These are phyloP conservation scores for Calonectria pauciramosa DNA, from an alignment of 2,329 filamentous ascomycete species.

Conservation along the genomic window DNA sequence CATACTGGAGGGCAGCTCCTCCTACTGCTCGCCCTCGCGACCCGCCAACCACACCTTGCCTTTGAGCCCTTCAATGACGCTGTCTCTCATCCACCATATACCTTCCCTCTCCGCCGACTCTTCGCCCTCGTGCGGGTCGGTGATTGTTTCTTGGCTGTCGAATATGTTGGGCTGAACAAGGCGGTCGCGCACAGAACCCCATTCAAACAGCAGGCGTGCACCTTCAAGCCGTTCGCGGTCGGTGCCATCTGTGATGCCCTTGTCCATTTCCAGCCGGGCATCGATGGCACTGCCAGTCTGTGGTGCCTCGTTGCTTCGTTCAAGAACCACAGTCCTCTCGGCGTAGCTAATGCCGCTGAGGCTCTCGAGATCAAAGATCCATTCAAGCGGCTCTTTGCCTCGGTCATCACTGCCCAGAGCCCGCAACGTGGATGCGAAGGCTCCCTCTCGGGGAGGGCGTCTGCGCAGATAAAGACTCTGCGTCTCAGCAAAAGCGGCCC, in stretches of 20 bases:
- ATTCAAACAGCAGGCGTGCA: constrained; percentile 68
- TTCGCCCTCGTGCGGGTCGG: constrained; percentile 41
- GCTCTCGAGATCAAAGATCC: constrained; percentile 77
- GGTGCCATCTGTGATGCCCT: constrained; percentile 57
- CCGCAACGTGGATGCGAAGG: constrained; percentile 81
- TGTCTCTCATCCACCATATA: constrained; percentile 69
- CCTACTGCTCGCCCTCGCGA: constrained; percentile 50
- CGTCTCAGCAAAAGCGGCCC: constrained; percentile 72
- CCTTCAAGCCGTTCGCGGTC: constrained; percentile 62
- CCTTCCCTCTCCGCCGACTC: constrained; percentile 44
- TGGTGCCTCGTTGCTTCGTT: constrained; percentile 62
- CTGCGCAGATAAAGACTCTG: constrained; percentile 83
- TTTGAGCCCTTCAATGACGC: constrained; percentile 68
- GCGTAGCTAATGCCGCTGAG: constrained; percentile 71
- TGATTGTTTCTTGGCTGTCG: constrained; percentile 54
- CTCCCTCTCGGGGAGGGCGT: constrained; percentile 75
- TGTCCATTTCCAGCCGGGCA: constrained; percentile 75
- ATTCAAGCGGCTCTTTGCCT: constrained; percentile 71
- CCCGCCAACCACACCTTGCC: constrained; percentile 67
- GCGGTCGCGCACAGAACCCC: constrained; percentile 62
- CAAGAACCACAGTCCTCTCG: constrained; percentile 75
- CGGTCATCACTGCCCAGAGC: constrained; percentile 70
- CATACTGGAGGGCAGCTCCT: constrained; percentile 9
- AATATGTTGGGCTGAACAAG: constrained; percentile 45
- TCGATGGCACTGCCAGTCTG: constrained; percentile 73